These are phyloP conservation scores for Blastobotrys peoriensis DNA, from an alignment of 805 yeast genomes.

Conservation along the genomic window DNA sequence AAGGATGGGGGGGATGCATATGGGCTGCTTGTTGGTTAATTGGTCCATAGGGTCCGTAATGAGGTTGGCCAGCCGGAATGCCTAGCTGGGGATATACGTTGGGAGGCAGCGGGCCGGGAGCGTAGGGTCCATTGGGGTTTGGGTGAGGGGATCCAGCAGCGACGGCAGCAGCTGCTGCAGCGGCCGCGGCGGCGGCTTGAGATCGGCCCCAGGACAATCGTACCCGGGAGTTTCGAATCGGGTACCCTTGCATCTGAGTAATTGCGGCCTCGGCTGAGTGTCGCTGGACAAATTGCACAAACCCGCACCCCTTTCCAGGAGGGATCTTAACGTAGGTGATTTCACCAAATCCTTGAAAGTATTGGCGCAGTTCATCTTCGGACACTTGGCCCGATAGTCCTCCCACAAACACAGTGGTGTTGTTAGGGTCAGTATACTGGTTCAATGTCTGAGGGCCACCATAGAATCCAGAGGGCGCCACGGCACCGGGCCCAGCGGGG, in stretches of 20 bases:
- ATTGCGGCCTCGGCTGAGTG: constrained; percentile 83
- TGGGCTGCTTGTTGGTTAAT: constrained; percentile 25
- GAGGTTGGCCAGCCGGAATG: constrained; percentile 29
- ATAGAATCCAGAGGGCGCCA: constrained; percentile 25
- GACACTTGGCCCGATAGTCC: constrained; percentile 56
- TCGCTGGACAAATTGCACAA: constrained; percentile 73
- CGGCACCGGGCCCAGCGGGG: constrained; percentile 12
- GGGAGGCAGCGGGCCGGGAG: constrained; percentile 31
- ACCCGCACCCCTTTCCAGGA: constrained; percentile 78
- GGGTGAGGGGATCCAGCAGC: constrained; percentile 12
- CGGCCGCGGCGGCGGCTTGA: constrained; percentile 21
- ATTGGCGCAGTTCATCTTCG: constrained; percentile 49
- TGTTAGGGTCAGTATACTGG: constrained; percentile 72
- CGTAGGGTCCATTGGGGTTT: constrained; percentile 26
- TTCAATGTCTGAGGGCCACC: constrained; percentile 32
- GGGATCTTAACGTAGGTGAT: constrained; percentile 59
- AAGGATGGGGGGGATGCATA: constrained; percentile 14
- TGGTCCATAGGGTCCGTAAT: constrained; percentile 32
- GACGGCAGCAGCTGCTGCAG: constrained; percentile 8
- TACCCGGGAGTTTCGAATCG: constrained; percentile 76
- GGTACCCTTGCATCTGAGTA: constrained; percentile 82
- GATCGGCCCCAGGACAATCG: constrained; percentile 87
- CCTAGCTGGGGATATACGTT: constrained; percentile 30
- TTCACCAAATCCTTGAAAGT: constrained; percentile 67
- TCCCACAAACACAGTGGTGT: constrained; percentile 80